These are phyloP conservation scores for Lachnellula cervina DNA, from an alignment of 2,329 filamentous ascomycete species.

Conservation along the genomic window DNA sequence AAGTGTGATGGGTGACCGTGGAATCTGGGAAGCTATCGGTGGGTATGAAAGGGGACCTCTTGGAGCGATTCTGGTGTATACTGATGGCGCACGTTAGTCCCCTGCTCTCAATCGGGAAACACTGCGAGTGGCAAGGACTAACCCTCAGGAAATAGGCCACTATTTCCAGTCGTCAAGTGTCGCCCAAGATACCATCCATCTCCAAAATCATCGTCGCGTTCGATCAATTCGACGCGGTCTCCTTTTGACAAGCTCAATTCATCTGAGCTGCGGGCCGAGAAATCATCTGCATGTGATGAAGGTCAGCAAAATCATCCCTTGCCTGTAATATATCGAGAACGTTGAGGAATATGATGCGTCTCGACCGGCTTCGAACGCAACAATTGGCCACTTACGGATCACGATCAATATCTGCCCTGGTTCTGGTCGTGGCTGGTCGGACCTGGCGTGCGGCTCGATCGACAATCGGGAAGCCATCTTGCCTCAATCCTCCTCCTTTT, in stretches of 20 bases:
- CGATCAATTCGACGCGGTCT: slow-evolving; percentile 76
- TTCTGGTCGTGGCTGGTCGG: slow-evolving; percentile 41
- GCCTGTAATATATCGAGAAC: slow-evolving; percentile 9
- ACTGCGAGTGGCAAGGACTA: neutral
- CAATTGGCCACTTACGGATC: slow-evolving; percentile 55
- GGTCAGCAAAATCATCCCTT: slow-evolving; percentile 11
- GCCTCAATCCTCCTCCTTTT: slow-evolving; percentile 13
- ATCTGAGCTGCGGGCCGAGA: slow-evolving; percentile 84
- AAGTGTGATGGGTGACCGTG: slow-evolving; percentile 10
- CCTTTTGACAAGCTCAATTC: slow-evolving; percentile 85
- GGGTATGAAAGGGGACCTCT: slow-evolving; percentile 28
- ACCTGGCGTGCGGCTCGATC: slow-evolving; percentile 35
- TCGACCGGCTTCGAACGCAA: neutral
- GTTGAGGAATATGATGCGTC: neutral
- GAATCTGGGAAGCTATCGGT: slow-evolving; percentile 16
- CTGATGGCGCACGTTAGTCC: slow-evolving; percentile 21
- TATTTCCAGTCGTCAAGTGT: slow-evolving; percentile 68
- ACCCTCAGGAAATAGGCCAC: slow-evolving; percentile 82
- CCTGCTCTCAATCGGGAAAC: neutral
- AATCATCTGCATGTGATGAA: slow-evolving; percentile 63
- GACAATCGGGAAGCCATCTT: slow-evolving; percentile 39
- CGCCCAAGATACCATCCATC: slow-evolving; percentile 81
- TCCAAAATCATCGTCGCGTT: slow-evolving; percentile 83
- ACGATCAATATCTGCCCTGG: slow-evolving; percentile 65
- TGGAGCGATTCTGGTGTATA: slow-evolving; percentile 33